phyloP scores from a whole-genome alignment of 495 filamentous ascomycete species.

The Penicillium daleae region DNA sequence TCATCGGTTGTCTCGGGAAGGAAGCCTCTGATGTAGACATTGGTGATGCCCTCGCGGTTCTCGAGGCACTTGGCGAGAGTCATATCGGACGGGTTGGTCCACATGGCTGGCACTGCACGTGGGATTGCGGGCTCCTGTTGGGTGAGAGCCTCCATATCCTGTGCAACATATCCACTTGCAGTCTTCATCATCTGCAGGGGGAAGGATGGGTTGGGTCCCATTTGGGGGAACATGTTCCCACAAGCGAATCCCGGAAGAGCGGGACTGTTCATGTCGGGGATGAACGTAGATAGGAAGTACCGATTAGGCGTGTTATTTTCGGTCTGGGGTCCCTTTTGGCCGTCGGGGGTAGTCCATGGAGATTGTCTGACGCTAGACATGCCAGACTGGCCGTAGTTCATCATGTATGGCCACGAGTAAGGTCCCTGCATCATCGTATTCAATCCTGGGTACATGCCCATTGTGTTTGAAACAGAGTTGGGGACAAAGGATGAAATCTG shows the following conservation, averaged over 20 bases:
- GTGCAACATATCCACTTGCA: constrained; percentile 58
- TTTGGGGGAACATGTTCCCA: constrained; percentile 25
- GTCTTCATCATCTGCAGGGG: constrained; percentile 50
- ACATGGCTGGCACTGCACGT: constrained; percentile 83
- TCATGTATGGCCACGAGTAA: constrained; percentile 36
- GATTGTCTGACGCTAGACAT: constrained; percentile 15
- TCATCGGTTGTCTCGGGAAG: constrained; percentile 94
- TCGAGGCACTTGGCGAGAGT: constrained; percentile 89
- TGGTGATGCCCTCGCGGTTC: constrained; percentile 84
- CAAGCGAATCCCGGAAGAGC: constrained; percentile 32
- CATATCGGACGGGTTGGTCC: constrained; percentile 70
- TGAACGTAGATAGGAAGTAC: constrained; percentile 26
- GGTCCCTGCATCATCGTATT: constrained; percentile 28
- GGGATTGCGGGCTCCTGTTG: constrained; percentile 81
- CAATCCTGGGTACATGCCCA: constrained; percentile 30
- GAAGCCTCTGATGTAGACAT: constrained; percentile 96
- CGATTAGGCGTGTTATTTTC: constrained; percentile 25
- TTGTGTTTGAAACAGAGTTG: constrained; percentile 24
- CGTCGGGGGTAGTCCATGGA: constrained; percentile 28
- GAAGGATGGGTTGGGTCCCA: constrained; percentile 34
- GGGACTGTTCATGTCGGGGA: constrained; percentile 26
- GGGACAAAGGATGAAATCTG: constrained; percentile 32
- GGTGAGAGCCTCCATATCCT: constrained; percentile 71
- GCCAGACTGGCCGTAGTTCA: constrained; percentile 33
- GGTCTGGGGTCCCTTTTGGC: constrained; percentile 26